phyloP scores from a whole-genome alignment of 352 stramenopile species.

The Phytophthora vignae region DNA sequence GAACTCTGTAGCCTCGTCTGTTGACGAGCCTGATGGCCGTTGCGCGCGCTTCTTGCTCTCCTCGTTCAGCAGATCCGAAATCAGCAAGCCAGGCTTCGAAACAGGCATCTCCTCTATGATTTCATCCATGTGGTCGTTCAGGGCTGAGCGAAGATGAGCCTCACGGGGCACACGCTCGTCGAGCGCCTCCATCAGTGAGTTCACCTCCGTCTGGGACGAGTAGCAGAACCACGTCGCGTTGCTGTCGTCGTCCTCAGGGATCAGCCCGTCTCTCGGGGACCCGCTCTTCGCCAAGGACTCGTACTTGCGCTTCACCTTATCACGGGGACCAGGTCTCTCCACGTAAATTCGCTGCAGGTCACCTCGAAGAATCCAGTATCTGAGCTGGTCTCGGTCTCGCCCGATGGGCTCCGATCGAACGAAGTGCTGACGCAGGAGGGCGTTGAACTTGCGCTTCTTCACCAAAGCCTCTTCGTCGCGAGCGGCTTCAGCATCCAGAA shows the following conservation, averaged over 20 bases:
- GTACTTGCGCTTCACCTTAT: conserved; percentile 62
- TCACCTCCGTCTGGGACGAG: conserved; percentile 66
- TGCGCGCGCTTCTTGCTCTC: conserved; percentile 61
- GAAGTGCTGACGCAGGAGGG: conserved; percentile 71
- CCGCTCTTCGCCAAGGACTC: conserved; percentile 37
- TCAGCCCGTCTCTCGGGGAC: conserved; percentile 37
- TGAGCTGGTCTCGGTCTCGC: conserved; percentile 59
- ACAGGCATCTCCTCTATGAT: conserved; percentile 72
- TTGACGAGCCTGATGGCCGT: conserved; percentile 10
- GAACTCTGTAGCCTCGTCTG: conserved; percentile 42
- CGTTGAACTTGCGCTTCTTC: conserved; percentile 71
- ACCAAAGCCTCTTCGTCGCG: conserved; percentile 71
- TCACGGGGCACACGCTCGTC: conserved; percentile 62
- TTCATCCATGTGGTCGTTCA: conserved; percentile 73
- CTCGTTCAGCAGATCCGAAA: conserved; percentile 80
- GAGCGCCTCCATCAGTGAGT: conserved; percentile 63
- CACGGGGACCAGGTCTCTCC: conserved; percentile 53
- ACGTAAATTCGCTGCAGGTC: conserved; percentile 77
- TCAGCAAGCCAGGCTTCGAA: conserved; percentile 75
- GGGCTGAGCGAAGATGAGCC: conserved; percentile 47
- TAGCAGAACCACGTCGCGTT: conserved; percentile 74
- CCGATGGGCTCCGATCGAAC: conserved; percentile 81
- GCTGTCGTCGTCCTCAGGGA: conserved; percentile 30
- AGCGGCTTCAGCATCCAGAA: conserved; percentile 70
- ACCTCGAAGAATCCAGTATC: conserved; percentile 83